A percentile compares a stretch with the other conserved stretches of the same genome.
These are phyloP conservation scores for Vanrija sp. DNA, from an alignment of 1,284 basidiomycete species.

Conservation along the genomic window DNA sequence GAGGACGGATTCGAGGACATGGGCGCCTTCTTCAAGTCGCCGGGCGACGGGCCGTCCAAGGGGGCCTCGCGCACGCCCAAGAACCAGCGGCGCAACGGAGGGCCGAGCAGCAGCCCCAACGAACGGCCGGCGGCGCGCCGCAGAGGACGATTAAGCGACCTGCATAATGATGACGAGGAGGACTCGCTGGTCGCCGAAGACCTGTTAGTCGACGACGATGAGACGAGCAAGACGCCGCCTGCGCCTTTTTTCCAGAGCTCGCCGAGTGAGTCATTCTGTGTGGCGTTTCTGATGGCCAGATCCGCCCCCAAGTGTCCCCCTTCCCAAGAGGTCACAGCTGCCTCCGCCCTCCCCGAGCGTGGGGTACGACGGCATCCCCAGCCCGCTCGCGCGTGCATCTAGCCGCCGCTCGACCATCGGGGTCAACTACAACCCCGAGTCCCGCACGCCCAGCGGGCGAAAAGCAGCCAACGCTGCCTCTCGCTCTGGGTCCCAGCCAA, in stretches of 20 bases:
- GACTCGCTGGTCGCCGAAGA: constrained; percentile 61
- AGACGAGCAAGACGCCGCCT: constrained; percentile 5
- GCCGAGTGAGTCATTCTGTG: constrained; percentile 10
- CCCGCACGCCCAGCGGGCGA: no score
- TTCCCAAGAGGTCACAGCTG: constrained; percentile 19
- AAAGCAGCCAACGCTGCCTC: neutral
- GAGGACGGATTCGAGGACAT: constrained; percentile 83
- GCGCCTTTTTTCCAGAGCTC: constrained; percentile 7
- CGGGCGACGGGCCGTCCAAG: constrained; percentile 2
- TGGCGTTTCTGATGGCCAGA: constrained; percentile 11
- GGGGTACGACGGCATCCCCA: constrained; percentile 26
- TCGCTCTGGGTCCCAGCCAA: neutral
- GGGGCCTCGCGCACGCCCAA: neutral
- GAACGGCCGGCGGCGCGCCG: neutral
- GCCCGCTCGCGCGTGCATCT: constrained; percentile 14
- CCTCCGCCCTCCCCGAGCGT: constrained; percentile 19
- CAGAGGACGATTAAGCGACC: constrained; percentile 16
- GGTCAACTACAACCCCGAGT: constrained; percentile 1
- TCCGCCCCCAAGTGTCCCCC: constrained; percentile 24
- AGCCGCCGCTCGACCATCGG: constrained; percentile 9
- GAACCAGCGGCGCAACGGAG: constrained; percentile 44
- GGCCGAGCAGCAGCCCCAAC: neutral
- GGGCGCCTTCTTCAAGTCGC: constrained; percentile 61
- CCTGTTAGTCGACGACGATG: constrained; percentile 32
- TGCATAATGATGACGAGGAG: constrained; percentile 46